Base-by-base conservation (phyloP, 768 basidiomycete species). In the Mycena pura region DNA sequence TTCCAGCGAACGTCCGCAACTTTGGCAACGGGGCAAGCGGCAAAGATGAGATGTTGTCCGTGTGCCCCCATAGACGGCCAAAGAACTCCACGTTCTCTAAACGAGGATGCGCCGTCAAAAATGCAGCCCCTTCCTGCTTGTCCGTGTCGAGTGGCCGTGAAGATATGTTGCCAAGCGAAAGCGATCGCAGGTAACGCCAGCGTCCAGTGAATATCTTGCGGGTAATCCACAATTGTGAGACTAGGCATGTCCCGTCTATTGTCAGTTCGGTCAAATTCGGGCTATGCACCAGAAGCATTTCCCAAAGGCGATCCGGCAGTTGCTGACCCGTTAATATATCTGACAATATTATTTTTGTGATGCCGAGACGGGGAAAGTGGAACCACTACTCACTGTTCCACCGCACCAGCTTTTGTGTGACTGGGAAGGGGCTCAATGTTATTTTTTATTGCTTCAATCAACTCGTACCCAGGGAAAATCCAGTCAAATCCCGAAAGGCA, bases 241-340 rank as follows among this genome's bases (percentile, higher is more conserved):
- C 44, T n/a, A 57, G 38, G 40, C 63, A 67, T 14, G 65, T 65
- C 2, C 68, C 68, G 17, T 69, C 68, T 2, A 69, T 46, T 5
- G 57, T 65, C 27, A 69, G 44, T 29, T 67, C 57, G 15, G 32
- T 46, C 13, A 69, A 31, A 32, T 63, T 56, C 32, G 60, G 62
- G 50, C 57, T 47, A 13, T 65, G 44, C 22, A 51, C 32, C 19
- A 69, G 48, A 5, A 69, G 65, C 66, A 69, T 67, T 5, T 65
- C 58, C 68, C 68, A 69, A 13, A 66, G 44, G 28, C 62, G 51
- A n/a, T 54, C 38, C 3, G 68, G 68, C 25, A 68, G 50, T 7
- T 44, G 40, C 57, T 58, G 65, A 17, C 57, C 56, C 7, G 53
- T 44, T 15, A 21, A 48, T 17, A 61, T 34, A 14, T 56, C 64